Evolutionary conservation across 495 filamentous ascomycete genomes (phyloP).

Genomic region (Penicillium bovifimosum): DNA sequence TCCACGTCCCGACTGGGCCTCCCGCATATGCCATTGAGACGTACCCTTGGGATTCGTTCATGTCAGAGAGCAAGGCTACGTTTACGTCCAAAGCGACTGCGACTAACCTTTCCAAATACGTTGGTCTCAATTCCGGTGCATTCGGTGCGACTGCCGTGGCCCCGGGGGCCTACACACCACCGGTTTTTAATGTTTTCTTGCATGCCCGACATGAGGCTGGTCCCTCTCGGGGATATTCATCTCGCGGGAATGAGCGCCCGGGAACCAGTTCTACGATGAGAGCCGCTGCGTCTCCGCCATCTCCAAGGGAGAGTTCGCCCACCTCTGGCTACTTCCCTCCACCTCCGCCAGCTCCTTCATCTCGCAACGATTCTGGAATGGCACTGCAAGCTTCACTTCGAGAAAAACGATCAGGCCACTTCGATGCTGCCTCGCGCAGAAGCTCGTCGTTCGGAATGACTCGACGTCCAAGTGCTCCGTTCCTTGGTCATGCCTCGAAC

Average conservation of each 20-base stretch:
- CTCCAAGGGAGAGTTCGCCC: constrained; percentile 69
- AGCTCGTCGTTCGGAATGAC: constrained; percentile 86
- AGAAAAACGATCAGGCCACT: constrained; percentile 93
- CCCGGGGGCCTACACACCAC: constrained; percentile 40
- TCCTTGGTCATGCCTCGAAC: constrained; percentile 74
- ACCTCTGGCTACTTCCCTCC: constrained; percentile 74
- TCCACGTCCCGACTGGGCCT: constrained; percentile 80
- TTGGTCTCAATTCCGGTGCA: constrained; percentile 77
- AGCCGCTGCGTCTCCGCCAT: constrained; percentile 64
- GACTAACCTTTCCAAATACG: constrained; percentile 74
- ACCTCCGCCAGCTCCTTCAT: constrained; percentile 65
- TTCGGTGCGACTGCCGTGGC: constrained; percentile 64
- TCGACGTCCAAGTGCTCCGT: constrained; percentile 78
- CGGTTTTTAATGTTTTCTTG: constrained; percentile 87
- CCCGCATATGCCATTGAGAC: constrained; percentile 89
- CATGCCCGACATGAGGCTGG: constrained; percentile 61
- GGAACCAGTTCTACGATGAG: constrained; percentile 73
- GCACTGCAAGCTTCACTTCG: constrained; percentile 76
- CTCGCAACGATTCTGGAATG: constrained; percentile 86
- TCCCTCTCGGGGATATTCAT: constrained; percentile 39
- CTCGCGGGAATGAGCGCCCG: constrained; percentile 64
- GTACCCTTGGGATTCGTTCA: constrained; percentile 82
- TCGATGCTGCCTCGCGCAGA: constrained; percentile 74
- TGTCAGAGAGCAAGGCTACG: constrained; percentile 75
- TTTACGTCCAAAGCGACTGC: constrained; percentile 65